Evolutionary conservation across 2,329 filamentous ascomycete genomes (phyloP).

Genomic region (Hymenoscyphus albidus): DNA sequence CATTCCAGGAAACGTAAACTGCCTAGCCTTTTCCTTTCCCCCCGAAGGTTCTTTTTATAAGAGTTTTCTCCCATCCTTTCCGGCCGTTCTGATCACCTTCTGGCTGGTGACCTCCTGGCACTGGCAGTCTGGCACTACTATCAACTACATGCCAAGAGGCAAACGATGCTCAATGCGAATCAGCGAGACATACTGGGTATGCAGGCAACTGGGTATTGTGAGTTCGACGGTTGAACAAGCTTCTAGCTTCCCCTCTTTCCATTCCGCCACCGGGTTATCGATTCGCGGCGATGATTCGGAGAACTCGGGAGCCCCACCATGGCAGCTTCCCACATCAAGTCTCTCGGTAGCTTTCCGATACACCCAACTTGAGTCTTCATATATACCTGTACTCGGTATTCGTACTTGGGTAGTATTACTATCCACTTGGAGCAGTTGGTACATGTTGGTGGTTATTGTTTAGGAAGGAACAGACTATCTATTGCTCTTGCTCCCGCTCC

Average conservation of each 20-base stretch:
- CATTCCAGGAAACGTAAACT: no score
- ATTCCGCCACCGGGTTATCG: not conserved
- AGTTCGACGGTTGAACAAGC: not conserved
- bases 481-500: not conserved
- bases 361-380: not conserved
- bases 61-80: not conserved
- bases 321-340: slow-evolving; percentile 4
- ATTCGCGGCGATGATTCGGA: slow-evolving; percentile 10
- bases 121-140: not conserved
- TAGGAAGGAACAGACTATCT: not conserved
- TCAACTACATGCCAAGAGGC: not conserved
- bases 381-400: not conserved
- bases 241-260: not conserved
- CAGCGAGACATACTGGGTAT: not conserved
- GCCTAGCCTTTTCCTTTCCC: no score
- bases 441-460: not conserved
- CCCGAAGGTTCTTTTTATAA: no score
- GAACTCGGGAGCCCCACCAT: slow-evolving; percentile 7
- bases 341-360: slow-evolving; percentile 11
- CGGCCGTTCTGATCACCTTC: not conserved
- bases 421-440: not conserved
- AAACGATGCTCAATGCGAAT: not conserved
- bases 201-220: not conserved
- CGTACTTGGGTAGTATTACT: not conserved
- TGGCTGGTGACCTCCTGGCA: no score